These are phyloP conservation scores for Ceratocystis diversiconidia DNA, from an alignment of 2,329 filamentous ascomycete species.

Conservation along the genomic window DNA sequence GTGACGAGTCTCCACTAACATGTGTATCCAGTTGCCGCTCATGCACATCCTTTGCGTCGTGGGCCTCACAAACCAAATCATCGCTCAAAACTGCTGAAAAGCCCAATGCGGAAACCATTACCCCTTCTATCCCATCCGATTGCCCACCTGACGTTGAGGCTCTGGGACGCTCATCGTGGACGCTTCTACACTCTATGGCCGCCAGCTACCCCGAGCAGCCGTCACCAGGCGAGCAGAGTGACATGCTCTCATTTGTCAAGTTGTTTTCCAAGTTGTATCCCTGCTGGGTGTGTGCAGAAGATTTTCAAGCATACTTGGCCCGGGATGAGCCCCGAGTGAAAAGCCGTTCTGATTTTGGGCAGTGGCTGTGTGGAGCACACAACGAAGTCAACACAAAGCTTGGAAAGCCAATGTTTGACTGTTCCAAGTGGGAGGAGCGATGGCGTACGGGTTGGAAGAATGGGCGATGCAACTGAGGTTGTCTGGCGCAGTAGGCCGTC, in stretches of 20 bases:
- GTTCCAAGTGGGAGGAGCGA: conserved; percentile 76
- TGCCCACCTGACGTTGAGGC: conserved; percentile 84
- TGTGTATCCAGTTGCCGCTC: conserved; percentile 45
- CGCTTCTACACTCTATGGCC: conserved; percentile 79
- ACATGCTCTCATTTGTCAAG: conserved; percentile 63
- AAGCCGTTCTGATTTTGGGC: conserved; percentile 40
- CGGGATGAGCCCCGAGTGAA: conserved; percentile 38
- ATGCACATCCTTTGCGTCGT: conserved; percentile 54
- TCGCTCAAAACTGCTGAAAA: conserved; percentile 26
- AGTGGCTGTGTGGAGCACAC: conserved; percentile 74
- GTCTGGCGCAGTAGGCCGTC: neutral
- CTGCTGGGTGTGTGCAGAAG: conserved; percentile 88
- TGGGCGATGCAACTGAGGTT: conserved; percentile 42
- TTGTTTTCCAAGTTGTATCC: conserved; percentile 82
- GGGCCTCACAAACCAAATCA: conserved; percentile 39
- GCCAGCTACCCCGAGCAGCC: conserved; percentile 69
- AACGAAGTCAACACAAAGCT: conserved; percentile 82
- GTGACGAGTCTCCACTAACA: conserved; percentile 1
- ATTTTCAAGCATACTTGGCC: conserved; percentile 73
- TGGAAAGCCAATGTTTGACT: conserved; percentile 86
- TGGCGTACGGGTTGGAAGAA: conserved; percentile 84
- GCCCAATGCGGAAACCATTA: conserved; percentile 23
- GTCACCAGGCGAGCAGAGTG: conserved; percentile 51
- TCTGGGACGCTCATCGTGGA: conserved; percentile 83
- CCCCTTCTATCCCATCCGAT: conserved; percentile 37